Conservation (phyloP, 2,329 filamentous ascomycete genomes). For the Fusarium anguioides region DNA sequence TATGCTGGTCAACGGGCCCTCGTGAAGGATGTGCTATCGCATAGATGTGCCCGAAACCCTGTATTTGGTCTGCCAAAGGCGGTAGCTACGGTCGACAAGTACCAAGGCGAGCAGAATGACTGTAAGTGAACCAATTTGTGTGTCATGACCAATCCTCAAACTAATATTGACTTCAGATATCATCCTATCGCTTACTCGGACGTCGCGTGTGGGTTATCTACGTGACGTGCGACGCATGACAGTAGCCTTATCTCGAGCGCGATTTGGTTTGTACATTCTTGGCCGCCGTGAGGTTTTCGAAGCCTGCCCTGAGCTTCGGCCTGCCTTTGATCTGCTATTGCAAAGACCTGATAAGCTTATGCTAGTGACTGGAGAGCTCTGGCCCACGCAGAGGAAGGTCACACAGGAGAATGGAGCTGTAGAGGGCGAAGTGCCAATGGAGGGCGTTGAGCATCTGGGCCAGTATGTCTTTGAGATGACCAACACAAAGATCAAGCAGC, state of each 20-base stretch:
- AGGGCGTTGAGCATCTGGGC: slow-evolving; percentile 91
- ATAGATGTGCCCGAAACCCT: slow-evolving; percentile 83
- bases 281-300: slow-evolving; percentile 91
- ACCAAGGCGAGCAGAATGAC: slow-evolving; percentile 99
- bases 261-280: slow-evolving; percentile 91
- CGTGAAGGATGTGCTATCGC: slow-evolving; percentile 84
- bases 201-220: slow-evolving; percentile 88
- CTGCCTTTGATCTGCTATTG: slow-evolving; percentile 84
- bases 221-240: slow-evolving; percentile 93
- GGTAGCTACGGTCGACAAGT: slow-evolving; percentile 97
- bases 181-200: slow-evolving; percentile 92
- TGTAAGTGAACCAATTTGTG: slow-evolving; percentile 68
- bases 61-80: slow-evolving; percentile 90
- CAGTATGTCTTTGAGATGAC: slow-evolving; percentile 99
- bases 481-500: slow-evolving; percentile 65
- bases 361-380: slow-evolving; percentile 88
- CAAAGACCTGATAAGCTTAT: slow-evolving; percentile 82
- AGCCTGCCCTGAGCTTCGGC: slow-evolving; percentile 84
- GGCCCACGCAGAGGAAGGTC: slow-evolving; percentile 70
- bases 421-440: slow-evolving; percentile 77
- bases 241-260: slow-evolving; percentile 91
- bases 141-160: background rate
- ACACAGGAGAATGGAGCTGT: slow-evolving; percentile 57
- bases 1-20: slow-evolving; percentile 93
- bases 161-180: slow-evolving; percentile 70